Evolutionary conservation across 352 stramenopile genomes (phyloP).

Genomic region (Blastocystis sp.): DNA sequence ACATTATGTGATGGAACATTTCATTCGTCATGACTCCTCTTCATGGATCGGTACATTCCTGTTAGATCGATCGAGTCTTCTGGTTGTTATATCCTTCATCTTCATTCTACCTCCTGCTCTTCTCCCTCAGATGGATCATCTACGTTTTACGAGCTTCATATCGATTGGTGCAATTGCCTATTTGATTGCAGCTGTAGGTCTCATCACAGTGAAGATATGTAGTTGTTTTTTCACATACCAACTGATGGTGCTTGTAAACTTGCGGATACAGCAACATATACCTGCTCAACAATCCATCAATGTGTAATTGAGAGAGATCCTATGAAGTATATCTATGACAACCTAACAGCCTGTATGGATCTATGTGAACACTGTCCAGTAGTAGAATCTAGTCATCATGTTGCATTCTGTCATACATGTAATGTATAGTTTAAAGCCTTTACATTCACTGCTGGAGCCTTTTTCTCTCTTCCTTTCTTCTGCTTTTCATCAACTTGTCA

Average conservation of each 20-base stretch:
- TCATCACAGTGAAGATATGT: background rate
- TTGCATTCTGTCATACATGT: background rate
- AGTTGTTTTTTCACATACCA: conserved; percentile 35
- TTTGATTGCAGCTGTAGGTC: conserved; percentile 7
- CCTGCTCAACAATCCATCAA: conserved; percentile 11
- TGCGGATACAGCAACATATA: conserved; percentile 14
- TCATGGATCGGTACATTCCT: conserved; percentile 36
- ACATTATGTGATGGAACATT: conserved; percentile 28
- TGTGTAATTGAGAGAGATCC: conserved; percentile 55
- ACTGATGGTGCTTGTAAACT: background rate
- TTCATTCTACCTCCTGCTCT: conserved; percentile 43
- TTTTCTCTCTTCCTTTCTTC: conserved; percentile 64
- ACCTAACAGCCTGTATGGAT: conserved; percentile 17
- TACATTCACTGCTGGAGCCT: conserved; percentile 15
- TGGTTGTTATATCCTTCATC: conserved; percentile 10
- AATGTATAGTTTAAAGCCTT: conserved; percentile 31
- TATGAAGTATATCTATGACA: background rate
- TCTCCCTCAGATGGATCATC: background rate
- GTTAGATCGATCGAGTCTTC: conserved; percentile 17
- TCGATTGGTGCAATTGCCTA: conserved; percentile 28
- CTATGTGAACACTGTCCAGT: conserved; percentile 22
- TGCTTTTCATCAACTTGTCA: conserved; percentile 57
- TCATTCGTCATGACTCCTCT: background rate
- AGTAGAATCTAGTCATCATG: conserved; percentile 21
- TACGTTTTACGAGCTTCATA: conserved; percentile 22